Evolutionary conservation across 1,284 basidiomycete genomes (phyloP).

Genomic region (Athelia psychrophila): DNA sequence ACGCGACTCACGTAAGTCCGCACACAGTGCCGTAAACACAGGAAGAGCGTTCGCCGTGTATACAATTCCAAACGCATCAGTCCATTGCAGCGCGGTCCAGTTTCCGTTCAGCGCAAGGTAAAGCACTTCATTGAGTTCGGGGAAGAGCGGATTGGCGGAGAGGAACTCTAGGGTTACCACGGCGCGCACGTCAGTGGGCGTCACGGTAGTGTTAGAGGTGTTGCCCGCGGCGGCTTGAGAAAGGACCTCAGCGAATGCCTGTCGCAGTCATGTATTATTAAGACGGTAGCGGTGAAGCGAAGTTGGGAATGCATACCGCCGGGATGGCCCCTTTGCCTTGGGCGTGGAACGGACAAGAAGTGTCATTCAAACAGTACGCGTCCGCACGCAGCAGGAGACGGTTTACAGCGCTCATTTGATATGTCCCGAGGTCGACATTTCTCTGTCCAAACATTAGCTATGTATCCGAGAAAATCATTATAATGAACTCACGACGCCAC

Average conservation of each 20-base stretch:
- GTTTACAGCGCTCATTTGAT: conserved; percentile 14
- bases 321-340: conserved; percentile 14
- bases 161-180: conserved; percentile 9
- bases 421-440: conserved; percentile 8
- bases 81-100: conserved; percentile 6
- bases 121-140: conserved; percentile 8
- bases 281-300: background rate
- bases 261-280: background rate
- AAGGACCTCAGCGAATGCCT: conserved; percentile 1
- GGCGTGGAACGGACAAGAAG: conserved; percentile 12
- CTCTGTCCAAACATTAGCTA: conserved; percentile 3
- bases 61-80: conserved; percentile 2
- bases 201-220: background rate
- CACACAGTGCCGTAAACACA: conserved; percentile 2
- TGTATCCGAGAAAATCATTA: too few relatives aligned
- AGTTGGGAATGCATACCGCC: background rate
- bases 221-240: background rate
- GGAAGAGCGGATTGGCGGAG: conserved; percentile 8
- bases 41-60: background rate
- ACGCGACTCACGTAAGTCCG: conserved; percentile 8
- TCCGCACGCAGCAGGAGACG: conserved; percentile 15
- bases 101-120: conserved; percentile 9
- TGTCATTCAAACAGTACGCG: conserved; percentile 12
- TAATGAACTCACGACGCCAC: conserved; percentile 9
- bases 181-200: conserved; percentile 6